These are phyloP conservation scores for Fraxinus baroniana DNA, from an alignment of 305 asterid species.

Conservation along the genomic window DNA sequence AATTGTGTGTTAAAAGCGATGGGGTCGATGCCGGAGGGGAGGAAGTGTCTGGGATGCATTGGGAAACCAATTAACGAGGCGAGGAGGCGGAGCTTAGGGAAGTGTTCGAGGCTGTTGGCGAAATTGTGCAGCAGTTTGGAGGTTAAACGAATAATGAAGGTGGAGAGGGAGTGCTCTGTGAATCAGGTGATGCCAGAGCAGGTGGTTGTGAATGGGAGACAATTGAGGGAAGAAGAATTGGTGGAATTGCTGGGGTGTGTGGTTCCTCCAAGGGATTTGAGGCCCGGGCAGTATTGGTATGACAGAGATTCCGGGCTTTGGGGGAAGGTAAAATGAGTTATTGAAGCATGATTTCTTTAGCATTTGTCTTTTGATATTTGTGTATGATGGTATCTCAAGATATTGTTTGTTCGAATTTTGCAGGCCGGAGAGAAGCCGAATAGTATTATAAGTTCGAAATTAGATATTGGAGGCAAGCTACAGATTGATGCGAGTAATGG, in stretches of 20 bases:
- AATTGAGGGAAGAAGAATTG: slow-evolving; percentile 48
- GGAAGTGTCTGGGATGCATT: slow-evolving; percentile 64
- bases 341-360: background rate
- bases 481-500: slow-evolving; percentile 60
- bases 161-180: slow-evolving; percentile 51
- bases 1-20: slow-evolving; percentile 59
- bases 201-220: slow-evolving; percentile 51
- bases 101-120: slow-evolving; percentile 35
- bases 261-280: slow-evolving; percentile 47
- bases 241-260: slow-evolving; percentile 44
- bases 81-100: slow-evolving; percentile 48
- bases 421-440: slow-evolving; percentile 70
- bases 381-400: background rate
- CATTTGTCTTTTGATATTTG: background rate
- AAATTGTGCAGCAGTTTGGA: slow-evolving; percentile 41
- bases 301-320: slow-evolving; percentile 70
- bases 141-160: slow-evolving; percentile 40
- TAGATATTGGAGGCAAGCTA: slow-evolving; percentile 59
- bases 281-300: slow-evolving; percentile 68
- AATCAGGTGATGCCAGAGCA: slow-evolving; percentile 60
- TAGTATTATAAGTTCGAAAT: slow-evolving; percentile 47
- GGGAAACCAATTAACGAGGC: slow-evolving; percentile 48
- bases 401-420: slow-evolving; percentile 13
- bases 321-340: slow-evolving; percentile 55
- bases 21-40: slow-evolving; percentile 78